Base-by-base conservation (phyloP, 805 yeast species). In the Kockiozyma suomiensis region DNA sequence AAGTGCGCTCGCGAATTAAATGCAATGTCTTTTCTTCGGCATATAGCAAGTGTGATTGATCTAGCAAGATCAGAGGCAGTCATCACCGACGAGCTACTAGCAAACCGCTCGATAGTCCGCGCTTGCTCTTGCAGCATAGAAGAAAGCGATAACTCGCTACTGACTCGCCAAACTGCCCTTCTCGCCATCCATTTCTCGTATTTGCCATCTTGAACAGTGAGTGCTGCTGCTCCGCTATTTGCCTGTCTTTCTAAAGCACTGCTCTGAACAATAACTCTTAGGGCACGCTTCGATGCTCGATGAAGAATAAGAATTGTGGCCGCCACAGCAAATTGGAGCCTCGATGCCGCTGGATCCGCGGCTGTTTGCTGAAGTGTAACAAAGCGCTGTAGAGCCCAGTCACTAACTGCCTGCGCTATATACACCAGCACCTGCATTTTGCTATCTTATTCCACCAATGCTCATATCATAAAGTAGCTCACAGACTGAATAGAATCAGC, bases 141-240 rank as follows among this genome's bases (percentile, higher is more conserved):
- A n/a, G 67, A 62, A 28, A 66, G 46, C 5, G 50, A 17, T 6
- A 66, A 46, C 32, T 66, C 68, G 43, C 46, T 35, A 30, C 49
- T 58, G 10, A 65, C 33, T 23, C 58, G 62, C 68, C 69, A 65
- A 17, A 59, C 51, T 17, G 57, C 58, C n/a, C 67, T 50, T 30
- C 67, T 50, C 17, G 50, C 33, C 17, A 59, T 50, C 59, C 59
- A 56, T n/a, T 46, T n/a, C 45, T 50, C 15, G 35, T 40, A 50
- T 19, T 33, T 2, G 21, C 40, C 45, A 6, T 33, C 13, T 32
- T 48, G 46, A 15, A 23, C 35, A 35, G 32, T 37, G 28, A 21
- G 25, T 13, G 32, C 50, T 15, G 33, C 21, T 1, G 33, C 32
- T 2, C 35, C 50, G 15, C 50, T 19, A 17, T 15, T 13, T 1